A percentile compares a stretch with the other conserved stretches of the same genome.
Conservation (phyloP, 1,139 yeast genomes). For the Hemisphaericaspora xylanilytica region DNA sequence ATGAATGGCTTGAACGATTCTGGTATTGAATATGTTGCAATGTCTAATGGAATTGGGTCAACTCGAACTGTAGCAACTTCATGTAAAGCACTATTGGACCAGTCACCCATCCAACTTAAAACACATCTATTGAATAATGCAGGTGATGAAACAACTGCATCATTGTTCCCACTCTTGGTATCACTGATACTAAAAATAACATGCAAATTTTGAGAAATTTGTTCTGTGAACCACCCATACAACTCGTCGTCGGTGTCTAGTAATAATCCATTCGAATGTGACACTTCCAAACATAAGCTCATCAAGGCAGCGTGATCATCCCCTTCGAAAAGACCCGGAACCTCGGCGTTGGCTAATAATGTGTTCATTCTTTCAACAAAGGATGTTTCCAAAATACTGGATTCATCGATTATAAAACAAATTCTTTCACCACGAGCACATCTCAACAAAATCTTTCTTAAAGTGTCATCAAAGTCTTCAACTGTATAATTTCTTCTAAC, state of each 20-base stretch:
- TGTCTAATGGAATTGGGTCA: slow-evolving; percentile 51
- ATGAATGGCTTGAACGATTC: slow-evolving; percentile 17
- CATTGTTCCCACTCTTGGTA: slow-evolving; percentile 35
- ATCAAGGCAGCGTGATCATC: slow-evolving; percentile 62
- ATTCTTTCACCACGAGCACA: slow-evolving; percentile 57
- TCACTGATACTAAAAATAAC: slow-evolving; percentile 77
- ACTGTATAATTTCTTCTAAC: slow-evolving; percentile 57
- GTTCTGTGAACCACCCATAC: slow-evolving; percentile 69
- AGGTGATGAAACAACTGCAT: slow-evolving; percentile 68
- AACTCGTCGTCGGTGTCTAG: slow-evolving; percentile 74
- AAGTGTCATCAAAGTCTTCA: slow-evolving; percentile 62
- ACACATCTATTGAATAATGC: slow-evolving; percentile 92
- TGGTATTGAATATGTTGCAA: slow-evolving; percentile 38
- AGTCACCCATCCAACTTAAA: slow-evolving; percentile 84
- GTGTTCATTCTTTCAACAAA: slow-evolving; percentile 93
- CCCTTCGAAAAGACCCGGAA: slow-evolving; percentile 85
- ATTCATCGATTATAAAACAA: slow-evolving; percentile 80
- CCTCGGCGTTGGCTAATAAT: slow-evolving; percentile 84
- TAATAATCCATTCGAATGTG: slow-evolving; percentile 58
- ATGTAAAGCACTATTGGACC: slow-evolving; percentile 54
- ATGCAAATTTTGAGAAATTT: slow-evolving; percentile 71
- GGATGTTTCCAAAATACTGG: slow-evolving; percentile 70
- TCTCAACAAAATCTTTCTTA: slow-evolving; percentile 50
- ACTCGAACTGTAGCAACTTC: slow-evolving; percentile 51
- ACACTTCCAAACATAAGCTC: slow-evolving; percentile 56